These are phyloP conservation scores for Paracoccidioides brasiliensis DNA, from an alignment of 2,329 filamentous ascomycete genomes.

Conservation along the genomic window DNA sequence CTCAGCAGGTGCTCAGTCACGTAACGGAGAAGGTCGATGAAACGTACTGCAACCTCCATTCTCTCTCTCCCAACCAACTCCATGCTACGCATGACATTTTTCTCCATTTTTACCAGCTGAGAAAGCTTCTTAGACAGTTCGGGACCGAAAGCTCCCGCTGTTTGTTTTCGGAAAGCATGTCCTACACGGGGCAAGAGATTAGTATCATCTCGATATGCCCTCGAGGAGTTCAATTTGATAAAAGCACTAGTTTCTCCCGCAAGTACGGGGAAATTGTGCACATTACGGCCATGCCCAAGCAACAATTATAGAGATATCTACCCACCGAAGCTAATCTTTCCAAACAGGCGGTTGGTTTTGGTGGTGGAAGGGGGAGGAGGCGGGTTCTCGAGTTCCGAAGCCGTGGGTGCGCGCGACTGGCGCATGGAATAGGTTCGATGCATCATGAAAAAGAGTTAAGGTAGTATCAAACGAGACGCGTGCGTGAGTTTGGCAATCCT, in stretches of 20 bases:
- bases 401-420: slow-evolving; percentile 89
- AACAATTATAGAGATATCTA: slow-evolving; percentile 14
- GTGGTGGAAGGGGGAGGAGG: slow-evolving; percentile 84
- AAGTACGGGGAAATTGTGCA: not conserved
- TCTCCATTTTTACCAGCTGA: slow-evolving; percentile 99
- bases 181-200: slow-evolving; percentile 30
- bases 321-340: slow-evolving; percentile 73
- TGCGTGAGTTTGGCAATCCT: too few species aligned
- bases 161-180: slow-evolving; percentile 45
- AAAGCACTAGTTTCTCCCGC: not conserved
- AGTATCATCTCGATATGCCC: not conserved
- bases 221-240: not conserved
- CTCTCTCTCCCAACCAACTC: slow-evolving; percentile 89
- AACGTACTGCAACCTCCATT: slow-evolving; percentile 91
- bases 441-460: slow-evolving; percentile 42
- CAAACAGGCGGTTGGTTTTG: slow-evolving; percentile 81
- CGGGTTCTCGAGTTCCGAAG: slow-evolving; percentile 81
- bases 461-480: not conserved
- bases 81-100: slow-evolving; percentile 98
- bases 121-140: slow-evolving; percentile 96
- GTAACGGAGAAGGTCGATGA: not conserved
- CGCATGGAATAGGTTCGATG: slow-evolving; percentile 99
- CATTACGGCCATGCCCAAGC: slow-evolving; percentile 2
- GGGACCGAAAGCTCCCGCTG: slow-evolving; percentile 47
- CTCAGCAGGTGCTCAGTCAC: slow-evolving; percentile 12